Base-by-base conservation (phyloP, 1,284 basidiomycete genomes). In the Thelephora terrestris region DNA sequence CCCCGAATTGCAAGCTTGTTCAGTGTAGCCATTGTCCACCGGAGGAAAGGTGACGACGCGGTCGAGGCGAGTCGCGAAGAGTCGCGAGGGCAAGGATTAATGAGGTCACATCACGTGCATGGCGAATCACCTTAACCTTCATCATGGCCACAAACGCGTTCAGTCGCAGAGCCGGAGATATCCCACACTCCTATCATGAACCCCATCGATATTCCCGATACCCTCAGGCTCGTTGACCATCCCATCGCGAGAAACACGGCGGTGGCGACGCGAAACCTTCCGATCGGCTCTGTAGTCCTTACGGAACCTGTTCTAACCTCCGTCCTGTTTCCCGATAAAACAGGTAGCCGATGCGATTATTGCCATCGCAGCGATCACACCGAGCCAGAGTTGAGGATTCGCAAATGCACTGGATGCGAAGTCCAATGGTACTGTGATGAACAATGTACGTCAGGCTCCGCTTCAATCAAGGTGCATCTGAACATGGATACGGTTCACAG, bases 1-100 rank as follows among this genome's bases (percentile, higher is more conserved):
- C 90, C 91, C 32, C 87, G 75, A 53, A 90, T 87, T 4, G 85
- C 86, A 38, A 94, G 81, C 66, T 92, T 93, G 74, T 92, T 85
- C 45, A 94, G 73, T 49, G 76, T 77, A 20, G 91, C 85, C 91
- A 92, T 94, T 17, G 35, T 20, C n/a, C 12, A 5, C n/a, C 18
- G 17, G 47, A 34, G 14, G 16, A 21, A 25, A 17, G 32, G 37
- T 25, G 17, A 23, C 16, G 37, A 34, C 10, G 7, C 45, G 34
- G n/a, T 17, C 25, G n/a, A 46, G 23, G 29, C 45, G 29, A 4
- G 45, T 18, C 45, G 27, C 34, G 45, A 32, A 20, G 9, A 36
- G 21, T 34, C 27, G 25, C 17, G 25, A 17, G 14, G 29, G 35
- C 44, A 27, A 12, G 12, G 16, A 21, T 18, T 29, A 32, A 32